Conservation (phyloP, 352 stramenopile species). For the Peronospora tabacina region DNA sequence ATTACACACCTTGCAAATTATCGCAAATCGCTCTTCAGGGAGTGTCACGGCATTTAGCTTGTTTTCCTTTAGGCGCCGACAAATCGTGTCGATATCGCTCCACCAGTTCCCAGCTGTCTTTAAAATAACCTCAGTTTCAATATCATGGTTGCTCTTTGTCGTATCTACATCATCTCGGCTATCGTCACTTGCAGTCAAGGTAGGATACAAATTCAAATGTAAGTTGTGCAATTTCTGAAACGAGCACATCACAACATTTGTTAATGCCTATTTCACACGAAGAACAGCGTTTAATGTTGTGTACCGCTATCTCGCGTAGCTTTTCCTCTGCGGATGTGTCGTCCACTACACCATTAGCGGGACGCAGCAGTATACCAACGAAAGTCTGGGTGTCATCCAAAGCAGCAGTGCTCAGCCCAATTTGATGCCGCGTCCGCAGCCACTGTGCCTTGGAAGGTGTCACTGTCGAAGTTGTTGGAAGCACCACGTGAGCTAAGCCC, state of each 20-base stretch:
- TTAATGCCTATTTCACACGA: not conserved
- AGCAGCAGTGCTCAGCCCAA: not conserved
- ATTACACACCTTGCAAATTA: slow-evolving; percentile 42
- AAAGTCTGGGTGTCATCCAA: slow-evolving; percentile 29
- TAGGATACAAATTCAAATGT: slow-evolving; percentile 13
- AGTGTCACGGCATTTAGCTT: slow-evolving; percentile 14
- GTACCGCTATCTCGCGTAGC: slow-evolving; percentile 34
- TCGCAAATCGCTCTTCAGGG: slow-evolving; percentile 30
- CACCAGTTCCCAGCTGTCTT: slow-evolving; percentile 59
- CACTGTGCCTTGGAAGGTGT: slow-evolving; percentile 39
- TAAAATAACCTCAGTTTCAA: slow-evolving; percentile 33
- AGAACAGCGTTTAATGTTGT: not conserved
- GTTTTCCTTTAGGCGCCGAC: slow-evolving; percentile 24
- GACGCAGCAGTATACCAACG: slow-evolving; percentile 54
- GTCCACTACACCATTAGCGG: slow-evolving; percentile 44
- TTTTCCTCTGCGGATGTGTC: slow-evolving; percentile 40
- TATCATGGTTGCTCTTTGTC: slow-evolving; percentile 1
- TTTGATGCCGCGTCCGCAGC: slow-evolving; percentile 32
- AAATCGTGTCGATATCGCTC: slow-evolving; percentile 47
- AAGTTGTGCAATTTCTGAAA: slow-evolving; percentile 21
- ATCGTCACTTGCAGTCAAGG: not conserved
- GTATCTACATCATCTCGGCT: slow-evolving; percentile 1
- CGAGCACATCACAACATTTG: not conserved
- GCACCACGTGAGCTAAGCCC: slow-evolving; percentile 49
- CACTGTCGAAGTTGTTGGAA: slow-evolving; percentile 35